Conservation (phyloP, 306 rosid species). For the Quercus berberidifolia region DNA sequence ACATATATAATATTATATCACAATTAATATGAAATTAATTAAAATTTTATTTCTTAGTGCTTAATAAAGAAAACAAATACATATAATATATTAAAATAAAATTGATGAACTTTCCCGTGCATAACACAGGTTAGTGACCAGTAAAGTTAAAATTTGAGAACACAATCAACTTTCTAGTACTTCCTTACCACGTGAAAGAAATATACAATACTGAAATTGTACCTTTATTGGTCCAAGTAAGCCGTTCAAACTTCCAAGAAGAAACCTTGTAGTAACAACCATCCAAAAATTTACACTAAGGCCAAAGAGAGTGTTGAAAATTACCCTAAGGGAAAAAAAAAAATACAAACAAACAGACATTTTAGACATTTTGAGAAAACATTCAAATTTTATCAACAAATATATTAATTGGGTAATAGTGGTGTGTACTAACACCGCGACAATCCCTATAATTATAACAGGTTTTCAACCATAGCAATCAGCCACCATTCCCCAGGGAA, state of each 20-base stretch:
- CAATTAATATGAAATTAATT: too few relatives aligned
- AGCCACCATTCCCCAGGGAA: constrained; percentile 72
- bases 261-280: constrained; percentile 70
- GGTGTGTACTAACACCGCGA: constrained; percentile 42
- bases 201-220: background rate
- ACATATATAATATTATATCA: too few relatives aligned
- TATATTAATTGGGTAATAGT: background rate
- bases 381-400: background rate
- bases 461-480: constrained; percentile 92
- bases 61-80: too few relatives aligned
- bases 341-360: background rate
- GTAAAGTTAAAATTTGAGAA: too few relatives aligned
- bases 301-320: constrained; percentile 88
- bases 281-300: constrained; percentile 84
- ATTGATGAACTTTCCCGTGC: too few relatives aligned
- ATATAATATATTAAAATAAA: too few relatives aligned
- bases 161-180: too few relatives aligned
- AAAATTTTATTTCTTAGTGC: too few relatives aligned
- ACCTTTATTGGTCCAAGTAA: constrained; percentile 90
- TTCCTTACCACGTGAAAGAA: too few relatives aligned
- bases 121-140: too few relatives aligned
- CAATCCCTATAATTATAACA: constrained; percentile 49
- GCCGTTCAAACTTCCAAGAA: constrained; percentile 84
- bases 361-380: background rate
- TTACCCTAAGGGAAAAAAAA: constrained; percentile 46